Base-by-base conservation (phyloP, 805 yeast genomes). In the Huiozyma naganishii region DNA sequence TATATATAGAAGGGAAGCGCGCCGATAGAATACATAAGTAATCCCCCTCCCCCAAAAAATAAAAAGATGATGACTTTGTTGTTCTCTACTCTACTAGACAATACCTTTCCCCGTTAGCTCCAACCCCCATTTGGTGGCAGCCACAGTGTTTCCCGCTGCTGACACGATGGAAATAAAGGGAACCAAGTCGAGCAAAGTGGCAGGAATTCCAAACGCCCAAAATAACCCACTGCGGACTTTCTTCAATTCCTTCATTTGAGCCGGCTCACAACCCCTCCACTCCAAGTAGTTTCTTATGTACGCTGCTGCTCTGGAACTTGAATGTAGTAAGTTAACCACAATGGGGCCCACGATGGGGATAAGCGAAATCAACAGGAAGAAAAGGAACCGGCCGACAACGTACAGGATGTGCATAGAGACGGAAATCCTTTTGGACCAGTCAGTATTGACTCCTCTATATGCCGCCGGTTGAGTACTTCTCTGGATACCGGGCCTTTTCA, bases 91-190 rank as follows among this genome's bases (percentile, higher is more conserved):
- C 23, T 17, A 17, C 23, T 17, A 17, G 23, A 17, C 23, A 4
- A 17, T 17, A 17, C 23, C 23, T 17, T 17, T 17, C 23, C 23
- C 33, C 33, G n/a, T 9, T 13, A 45, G 27, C 6, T 35, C 13
- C 29, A 44, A 17, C 4, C 77, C 78, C 86, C 86, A 80, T 39
- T 77, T 57, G 0, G 85, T 84, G 8, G 79, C 79, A 6, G 83
- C 86, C 4, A 75, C 64, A 2, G 71, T 71, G 57, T 77, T 76
- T 7, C 85, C 76, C 48, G 76, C 73, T 50, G 71, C 66, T 46
- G 80, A 77, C 32, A 77, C 61, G 9, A 76, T 62, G 30, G 76
- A 72, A 2, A 77, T 45, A 23, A 76, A 47, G 1, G 87, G 86
- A 8, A 77, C 61, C 47, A 68, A 61, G 51, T 79, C 85, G 33